These are phyloP conservation scores for Arthrobotrys conoides DNA, from an alignment of 2,329 filamentous ascomycete genomes.

Conservation along the genomic window DNA sequence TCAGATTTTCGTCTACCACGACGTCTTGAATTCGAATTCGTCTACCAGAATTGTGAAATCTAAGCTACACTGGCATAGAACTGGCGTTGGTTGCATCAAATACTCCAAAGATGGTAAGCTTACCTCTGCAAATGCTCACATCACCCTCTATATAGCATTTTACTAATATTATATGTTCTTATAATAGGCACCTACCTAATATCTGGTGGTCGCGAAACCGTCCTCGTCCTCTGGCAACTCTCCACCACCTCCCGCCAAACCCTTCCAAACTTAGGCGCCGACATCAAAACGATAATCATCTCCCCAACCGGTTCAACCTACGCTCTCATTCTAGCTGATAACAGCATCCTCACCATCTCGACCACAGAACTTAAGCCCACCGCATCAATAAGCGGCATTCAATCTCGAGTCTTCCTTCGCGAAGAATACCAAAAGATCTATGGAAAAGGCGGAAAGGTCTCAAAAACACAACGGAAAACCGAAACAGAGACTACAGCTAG, in stretches of 20 bases:
- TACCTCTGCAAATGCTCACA: neutral
- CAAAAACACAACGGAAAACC: conserved; percentile 24
- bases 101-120: conserved; percentile 89
- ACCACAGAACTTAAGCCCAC: conserved; percentile 89
- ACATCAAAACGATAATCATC: conserved; percentile 86
- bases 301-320: conserved; percentile 86
- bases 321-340: conserved; percentile 87
- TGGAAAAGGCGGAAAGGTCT: conserved; percentile 63
- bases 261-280: conserved; percentile 89
- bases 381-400: conserved; percentile 86
- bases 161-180: conserved; percentile 9
- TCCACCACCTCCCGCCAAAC: conserved; percentile 86
- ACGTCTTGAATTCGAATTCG: conserved; percentile 75
- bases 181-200: conserved; percentile 86
- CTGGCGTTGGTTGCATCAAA: conserved; percentile 84
- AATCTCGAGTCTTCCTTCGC: conserved; percentile 73
- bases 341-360: conserved; percentile 90
- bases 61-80: conserved; percentile 91
- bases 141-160: neutral
- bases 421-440: conserved; percentile 69
- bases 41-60: conserved; percentile 70
- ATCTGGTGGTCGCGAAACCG: conserved; percentile 90
- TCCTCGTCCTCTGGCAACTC: conserved; percentile 92
- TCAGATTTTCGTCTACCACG: conserved; percentile 83
- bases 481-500: conserved; percentile 57